Base-by-base conservation (phyloP, 345 rosid genomes). In the Bruguiera sexangula region DNA sequence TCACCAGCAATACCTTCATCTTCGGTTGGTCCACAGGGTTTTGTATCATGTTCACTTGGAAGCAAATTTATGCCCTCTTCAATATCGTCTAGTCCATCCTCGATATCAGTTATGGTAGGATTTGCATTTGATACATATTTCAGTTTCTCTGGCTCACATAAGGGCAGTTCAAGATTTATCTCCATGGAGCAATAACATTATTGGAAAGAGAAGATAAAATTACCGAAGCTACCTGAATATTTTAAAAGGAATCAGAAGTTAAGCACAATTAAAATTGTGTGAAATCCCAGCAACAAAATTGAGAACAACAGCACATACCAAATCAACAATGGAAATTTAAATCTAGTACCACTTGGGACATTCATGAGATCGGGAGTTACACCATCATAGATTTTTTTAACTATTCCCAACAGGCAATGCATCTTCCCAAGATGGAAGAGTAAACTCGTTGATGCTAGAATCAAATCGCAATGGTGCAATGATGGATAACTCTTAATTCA, bases 141-240 rank as follows among this genome's bases (percentile, higher is more conserved):
- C 68, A 31, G 43, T 65, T 69, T 79, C 65, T 72, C 53, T 36
- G 61, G 71, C 27, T 72, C 75, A 58, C 56, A 48, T 18, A 73
- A 68, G 43, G 81, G 75, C 64, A 67, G 30, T 48, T 79, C 83
- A 39, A 76, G 78, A 79, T 79, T 80, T 69, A 73, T 73, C 80
- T 75, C 82, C 82, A 75, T 72, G 50, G 58, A 62, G 7, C 61
- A 27, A 46, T 1, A 43, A 69, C 24, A 37, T 51, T 74, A 29
- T 30, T 5, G 19, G 16, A 69, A 31, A 46, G 26, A 21, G 31
- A 30, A 60, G 26, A 58, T 46, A 73, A 57, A 22, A 58, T 48
- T 18, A 60, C 57, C 24, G 32, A 24, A 53, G 32, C 58, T n/a
- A 31, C 78, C 79, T 75, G 74, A 53, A 71, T 58, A 30, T 24